Evolutionary conservation across 352 stramenopile species (phyloP), one percentile per base, ranked within the genome.

Genomic region (Globisporangium spiculum): DNA sequence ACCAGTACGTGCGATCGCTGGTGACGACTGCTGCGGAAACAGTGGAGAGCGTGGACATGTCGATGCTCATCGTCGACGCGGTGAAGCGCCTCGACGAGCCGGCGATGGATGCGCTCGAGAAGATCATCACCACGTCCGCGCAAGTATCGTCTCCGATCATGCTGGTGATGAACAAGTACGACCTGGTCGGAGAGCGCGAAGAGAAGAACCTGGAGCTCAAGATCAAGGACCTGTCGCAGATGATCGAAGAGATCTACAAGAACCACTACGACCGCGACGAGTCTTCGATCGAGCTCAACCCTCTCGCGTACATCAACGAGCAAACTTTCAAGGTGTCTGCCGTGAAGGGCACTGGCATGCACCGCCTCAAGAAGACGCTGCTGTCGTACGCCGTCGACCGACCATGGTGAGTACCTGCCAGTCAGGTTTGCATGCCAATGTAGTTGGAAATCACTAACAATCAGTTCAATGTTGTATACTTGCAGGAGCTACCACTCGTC

Each of bases 111-210:
- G 86, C 88, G 26, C 69, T 96, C 48, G 76, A 88, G 62, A 93
- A 94, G 72, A 84, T 94, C 54, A 74, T 93, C 62, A 92, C 78
- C 10, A 88, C 84, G 44, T 94, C 86, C 12, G 88, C 88, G 24
- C 81, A 92, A 46, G 80, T 92, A 20, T 75, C 75, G 26, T 91
- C 86, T 20, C 88, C 88, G 20, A 89, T 90, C 18, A 91, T 93
- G 83, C 83, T 96, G 44, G 84, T 96, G 50, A 89, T 96, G 82
- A 96, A 96, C 76, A 96, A 96, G 79, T 85, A 72, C 63, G 83
- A 94, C 30, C 76, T 94, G 22, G 81, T 91, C 24, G 77, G 72
- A 26, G 60, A 78, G 10, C 79, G 73, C 12, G 84, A 92, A 53
- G 77, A 83, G 63, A 56, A 69, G 24, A 92, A 87, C 58, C 52